Base-by-base conservation (phyloP, 176 grass and related monocot genomes). In the Neostapfia colusana region DNA sequence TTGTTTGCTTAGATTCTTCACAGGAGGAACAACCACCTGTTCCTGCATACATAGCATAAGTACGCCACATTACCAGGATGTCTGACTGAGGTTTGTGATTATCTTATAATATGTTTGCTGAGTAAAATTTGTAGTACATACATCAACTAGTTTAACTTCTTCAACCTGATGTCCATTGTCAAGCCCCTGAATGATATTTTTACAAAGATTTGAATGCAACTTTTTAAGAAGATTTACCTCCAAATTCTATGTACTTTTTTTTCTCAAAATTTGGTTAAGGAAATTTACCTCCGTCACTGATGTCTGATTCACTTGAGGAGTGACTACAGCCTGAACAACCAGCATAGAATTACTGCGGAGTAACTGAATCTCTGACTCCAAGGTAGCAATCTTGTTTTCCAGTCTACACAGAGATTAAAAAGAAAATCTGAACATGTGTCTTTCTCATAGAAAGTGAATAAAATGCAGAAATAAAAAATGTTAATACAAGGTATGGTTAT, bases 1-100 rank as follows among this genome's bases (percentile, higher is more conserved):
- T 69, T 91, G 88, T 93, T 97, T 97, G 72, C 88, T 93, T 74
- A 97, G 79, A 59, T 83, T 84, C 74, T 85, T 85, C 80, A 81
- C 21, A 14, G 81, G 71, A 56, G 86, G 78, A 72, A 73, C 66
- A 51, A 81, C 60, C 54, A 44, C 43, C n/a, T 82, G 63, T 70
- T 93, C 90, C 93, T 97, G 78, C 63, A 83, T 83, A 23, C 71
- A 71, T 20, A 85, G 16, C 24, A 88, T 85, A 80, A 39, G 46
- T 38, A 38, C 4, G 69, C 10, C 9, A 72, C 20, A 77, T 71
- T 63, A 76, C 70, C 64, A 16, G 57, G 77, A 60, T 83, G 21
- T 20, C 8, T 20, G 7, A 59, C 6, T 57, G 16, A 80, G 14
- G 18, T 78, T 74, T 64, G 25, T 13, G 16, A 31, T 9, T 88